A percentile compares a stretch with the other conserved stretches of the same genome.
Evolutionary conservation across 352 stramenopile species (phyloP).

Genomic region (Phytopythium sindhum): DNA sequence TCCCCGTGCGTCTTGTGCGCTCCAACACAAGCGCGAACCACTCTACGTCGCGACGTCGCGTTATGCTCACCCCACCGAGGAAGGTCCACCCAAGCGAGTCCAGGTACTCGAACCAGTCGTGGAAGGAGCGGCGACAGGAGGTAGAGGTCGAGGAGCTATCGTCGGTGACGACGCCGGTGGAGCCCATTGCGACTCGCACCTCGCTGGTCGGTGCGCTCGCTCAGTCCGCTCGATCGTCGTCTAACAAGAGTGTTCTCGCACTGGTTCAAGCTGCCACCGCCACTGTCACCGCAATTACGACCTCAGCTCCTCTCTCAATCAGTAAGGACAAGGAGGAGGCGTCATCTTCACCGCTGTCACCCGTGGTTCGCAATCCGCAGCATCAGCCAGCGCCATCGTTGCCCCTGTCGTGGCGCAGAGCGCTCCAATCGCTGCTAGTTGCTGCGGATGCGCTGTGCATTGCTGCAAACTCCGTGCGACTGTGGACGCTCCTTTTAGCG

Average conservation of each 20-base stretch:
- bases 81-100: slow-evolving; percentile 28
- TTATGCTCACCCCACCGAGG: slow-evolving; percentile 1
- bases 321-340: slow-evolving; percentile 1
- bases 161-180: slow-evolving; percentile 4
- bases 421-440: neutral
- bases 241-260: slow-evolving; percentile 1
- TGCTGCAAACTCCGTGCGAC: neutral
- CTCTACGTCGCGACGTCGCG: slow-evolving; percentile 7
- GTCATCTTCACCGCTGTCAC: neutral
- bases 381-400: neutral
- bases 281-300: slow-evolving; percentile 5
- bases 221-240: slow-evolving; percentile 4
- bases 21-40: slow-evolving; percentile 13
- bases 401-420: neutral
- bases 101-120: slow-evolving; percentile 34
- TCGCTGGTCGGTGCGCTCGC: slow-evolving; percentile 2
- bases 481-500: neutral
- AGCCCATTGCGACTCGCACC: neutral
- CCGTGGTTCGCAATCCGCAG: neutral
- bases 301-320: neutral
- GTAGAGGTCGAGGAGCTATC: slow-evolving; percentile 12
- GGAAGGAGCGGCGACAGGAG: slow-evolving; percentile 16
- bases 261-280: slow-evolving; percentile 3
- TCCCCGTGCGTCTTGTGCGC: neutral
- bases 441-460: neutral